Base-by-base conservation (phyloP, 352 stramenopile genomes). In the Globisporangium lucens region DNA sequence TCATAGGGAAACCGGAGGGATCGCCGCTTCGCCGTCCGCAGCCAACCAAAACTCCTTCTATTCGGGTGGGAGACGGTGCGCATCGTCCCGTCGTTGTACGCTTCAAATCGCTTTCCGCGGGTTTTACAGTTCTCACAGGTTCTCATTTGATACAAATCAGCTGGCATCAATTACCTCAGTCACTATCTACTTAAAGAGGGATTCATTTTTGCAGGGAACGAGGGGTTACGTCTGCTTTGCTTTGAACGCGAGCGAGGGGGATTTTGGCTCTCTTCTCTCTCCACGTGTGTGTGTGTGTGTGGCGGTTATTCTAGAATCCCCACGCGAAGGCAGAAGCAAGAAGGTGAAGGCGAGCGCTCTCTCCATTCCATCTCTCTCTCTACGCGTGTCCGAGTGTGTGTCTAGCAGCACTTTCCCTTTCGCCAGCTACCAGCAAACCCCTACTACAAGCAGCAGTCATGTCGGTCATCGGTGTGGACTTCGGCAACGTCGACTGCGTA, bases 391-490 rank as follows among this genome's bases (percentile, higher is more conserved):
- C 38, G 12, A 46, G 38, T 46, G 30, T 33, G 30, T 24, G 24
- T 55, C 41, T 38, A 61, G 24, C 9, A 22, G 29, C 33, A 9
- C 33, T 41, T 46, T 33, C 49, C 53, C 61, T 68, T 49, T 62
- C 57, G 47, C 65, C 55, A 47, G 66, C 57, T 33, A 61, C 47
- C 61, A 43, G 51, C 36, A 27, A 46, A 46, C 38, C 10, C 17
- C 55, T 20, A 65, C 22, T 49, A n/a, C 15, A 38, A 33, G 1
- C 4, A 65, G 56, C 52, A 63, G 77, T 22, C 68, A 99, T 98
- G 95, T 98, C 95, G 69, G 97, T 99, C 67, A 97, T 99, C 75
- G 97, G 97, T 68, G 83, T 99, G 69, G 97, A 99, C 83, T 98
- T 99, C 74, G 97, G 97, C 66, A 98, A 97, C 77, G 86, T 97